Evolutionary conservation across 306 rosid genomes (phyloP), one percentile per base, ranked within the genome.

Genomic region (Cucumis melo): DNA sequence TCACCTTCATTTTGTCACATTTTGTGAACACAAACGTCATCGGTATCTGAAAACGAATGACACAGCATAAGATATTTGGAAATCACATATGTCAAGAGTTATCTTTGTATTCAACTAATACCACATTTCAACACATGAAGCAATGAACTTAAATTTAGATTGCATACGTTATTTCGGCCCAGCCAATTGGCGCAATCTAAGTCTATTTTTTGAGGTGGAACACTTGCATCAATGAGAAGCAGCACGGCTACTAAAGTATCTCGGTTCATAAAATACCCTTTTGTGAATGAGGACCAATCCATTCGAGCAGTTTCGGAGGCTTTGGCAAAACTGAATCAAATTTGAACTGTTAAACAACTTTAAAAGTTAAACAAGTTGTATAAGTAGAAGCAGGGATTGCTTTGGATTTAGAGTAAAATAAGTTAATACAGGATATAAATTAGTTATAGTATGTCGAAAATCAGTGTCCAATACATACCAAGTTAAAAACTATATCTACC

Each of bases 181-280:
- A 93, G 93, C 97, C 97, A 93, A 85, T 88, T 91, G 3, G 98
- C 97, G 62, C 97, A 93, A 85, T 93, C 97, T 19, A 93, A 82
- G 86, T 90, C 98, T 51, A 87, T 90, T 77, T 83, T 93, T 81
- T 93, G 98, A 78, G 98, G 90, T 17, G 97, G 98, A 83, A 93
- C 94, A 80, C 98, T 93, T 65, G 90, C 94, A 79, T 91, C 97
- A 67, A 93, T 62, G 63, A 93, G 96, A 77, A 91, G 97, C 56
- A 93, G 85, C 62, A 93, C 91, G 24, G 88, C 87, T 64, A 90
- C 98, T 62, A 88, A 87, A 79, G 89, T 84, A 78, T 77, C 82
- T 79, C 97, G 80, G 85, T 91, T 93, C 66, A 87, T 65, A 81
- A 93, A 93, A 85, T 91, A 93, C 77, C 98, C 98, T 85, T 93